Evolutionary conservation across 1,139 yeast species (phyloP).

Genomic region (Yamadazyma trypodendri): DNA sequence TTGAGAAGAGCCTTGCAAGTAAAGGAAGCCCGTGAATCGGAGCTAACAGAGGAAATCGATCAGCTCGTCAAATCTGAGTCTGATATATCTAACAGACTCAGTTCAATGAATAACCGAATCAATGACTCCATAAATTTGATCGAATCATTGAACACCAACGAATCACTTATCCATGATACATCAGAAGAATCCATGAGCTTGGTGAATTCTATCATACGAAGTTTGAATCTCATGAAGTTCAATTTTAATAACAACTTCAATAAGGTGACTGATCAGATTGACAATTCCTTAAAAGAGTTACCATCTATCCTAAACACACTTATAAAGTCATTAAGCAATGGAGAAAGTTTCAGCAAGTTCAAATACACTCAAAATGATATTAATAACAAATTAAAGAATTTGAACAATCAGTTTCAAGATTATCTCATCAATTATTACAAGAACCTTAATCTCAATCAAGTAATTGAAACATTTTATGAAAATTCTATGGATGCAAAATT

Average conservation of each 20-base stretch:
- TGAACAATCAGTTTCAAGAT: slow-evolving; percentile 18
- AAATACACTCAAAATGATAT: slow-evolving; percentile 13
- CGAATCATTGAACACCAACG: slow-evolving; percentile 5
- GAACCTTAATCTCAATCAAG: slow-evolving; percentile 8
- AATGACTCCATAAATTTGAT: slow-evolving; percentile 6
- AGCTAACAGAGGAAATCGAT: slow-evolving; percentile 6
- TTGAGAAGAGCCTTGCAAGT: slow-evolving; percentile 7
- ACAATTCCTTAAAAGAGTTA: slow-evolving; percentile 11
- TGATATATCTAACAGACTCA: slow-evolving; percentile 4
- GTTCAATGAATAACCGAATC: slow-evolving; percentile 8
- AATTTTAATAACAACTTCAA: slow-evolving; percentile 12
- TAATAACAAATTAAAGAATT: slow-evolving; percentile 12
- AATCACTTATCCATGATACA: slow-evolving; percentile 1
- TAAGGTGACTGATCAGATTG: slow-evolving; percentile 10
- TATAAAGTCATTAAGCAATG: slow-evolving; percentile 13
- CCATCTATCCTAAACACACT: slow-evolving; percentile 14
- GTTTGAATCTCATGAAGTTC: slow-evolving; percentile 10
- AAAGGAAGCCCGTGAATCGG: slow-evolving; percentile 5
- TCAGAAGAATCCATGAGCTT: slow-evolving; percentile 5
- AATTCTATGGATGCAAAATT: slow-evolving; percentile 9
- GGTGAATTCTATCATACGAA: slow-evolving; percentile 9
- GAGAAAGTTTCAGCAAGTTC: slow-evolving; percentile 13
- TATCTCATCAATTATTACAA: slow-evolving; percentile 17
- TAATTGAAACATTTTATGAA: slow-evolving; percentile 11
- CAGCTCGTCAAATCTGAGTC: slow-evolving; percentile 7